These are phyloP conservation scores for Pistacia vera DNA, from an alignment of 345 rosid genomes.

Conservation along the genomic window DNA sequence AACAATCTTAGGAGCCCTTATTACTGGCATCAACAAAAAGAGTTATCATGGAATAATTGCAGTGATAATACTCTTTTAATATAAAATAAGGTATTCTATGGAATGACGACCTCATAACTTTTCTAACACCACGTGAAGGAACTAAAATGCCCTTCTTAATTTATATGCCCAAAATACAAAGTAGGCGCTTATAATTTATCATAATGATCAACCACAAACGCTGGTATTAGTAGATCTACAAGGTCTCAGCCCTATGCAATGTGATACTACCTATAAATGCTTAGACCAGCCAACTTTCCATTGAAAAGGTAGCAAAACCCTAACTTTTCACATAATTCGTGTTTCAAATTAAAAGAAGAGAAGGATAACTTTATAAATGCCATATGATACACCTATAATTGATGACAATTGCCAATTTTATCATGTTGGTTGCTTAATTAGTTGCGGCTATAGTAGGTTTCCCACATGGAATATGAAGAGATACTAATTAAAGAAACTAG, in stretches of 20 bases:
- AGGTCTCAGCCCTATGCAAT: background rate
- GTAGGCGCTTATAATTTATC: background rate
- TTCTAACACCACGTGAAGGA: too few species aligned
- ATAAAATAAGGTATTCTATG: background rate
- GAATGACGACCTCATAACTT: background rate
- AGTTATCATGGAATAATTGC: background rate
- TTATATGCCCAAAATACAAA: background rate
- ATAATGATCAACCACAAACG: background rate
- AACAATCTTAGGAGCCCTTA: background rate
- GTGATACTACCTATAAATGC: background rate
- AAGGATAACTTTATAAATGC: background rate
- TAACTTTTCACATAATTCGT: background rate
- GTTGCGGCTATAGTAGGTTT: background rate
- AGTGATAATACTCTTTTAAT: background rate
- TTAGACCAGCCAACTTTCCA: background rate
- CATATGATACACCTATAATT: background rate
- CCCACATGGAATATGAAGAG: background rate
- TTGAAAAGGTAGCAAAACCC: background rate
- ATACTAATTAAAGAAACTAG: background rate
- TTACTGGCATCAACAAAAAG: background rate
- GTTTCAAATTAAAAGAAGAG: background rate
- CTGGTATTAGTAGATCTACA: background rate
- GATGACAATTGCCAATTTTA: background rate
- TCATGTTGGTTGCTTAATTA: background rate
- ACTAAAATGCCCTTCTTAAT: background rate